Conservation (phyloP, 148 eudicot species). For the Persicaria tinctoria region DNA sequence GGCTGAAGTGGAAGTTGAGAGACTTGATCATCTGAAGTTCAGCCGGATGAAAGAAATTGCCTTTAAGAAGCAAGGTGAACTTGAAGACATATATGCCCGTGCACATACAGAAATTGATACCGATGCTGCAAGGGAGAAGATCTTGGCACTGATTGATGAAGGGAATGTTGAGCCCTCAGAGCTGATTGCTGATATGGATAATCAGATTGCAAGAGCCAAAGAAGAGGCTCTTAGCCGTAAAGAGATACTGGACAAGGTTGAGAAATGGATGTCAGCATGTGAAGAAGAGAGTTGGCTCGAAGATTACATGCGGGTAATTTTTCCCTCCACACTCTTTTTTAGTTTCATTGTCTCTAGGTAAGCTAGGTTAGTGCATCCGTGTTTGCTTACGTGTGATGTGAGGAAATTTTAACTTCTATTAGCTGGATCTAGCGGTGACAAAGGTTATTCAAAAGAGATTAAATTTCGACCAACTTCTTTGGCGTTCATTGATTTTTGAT, state of each 20-base stretch:
- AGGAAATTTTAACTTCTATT: background rate
- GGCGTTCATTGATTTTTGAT: background rate
- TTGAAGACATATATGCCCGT: constrained; percentile 81
- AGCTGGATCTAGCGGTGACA: constrained; percentile 9
- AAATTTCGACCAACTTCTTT: background rate
- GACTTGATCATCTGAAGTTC: constrained; percentile 89
- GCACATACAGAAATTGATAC: constrained; percentile 94
- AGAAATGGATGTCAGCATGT: constrained; percentile 99
- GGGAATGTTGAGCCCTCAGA: constrained; percentile 91
- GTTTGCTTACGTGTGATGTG: background rate
- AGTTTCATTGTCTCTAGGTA: background rate
- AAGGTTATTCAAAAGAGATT: background rate
- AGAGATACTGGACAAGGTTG: constrained; percentile 95
- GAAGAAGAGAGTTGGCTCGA: constrained; percentile 99
- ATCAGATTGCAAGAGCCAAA: constrained; percentile 78
- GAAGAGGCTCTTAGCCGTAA: constrained; percentile 93
- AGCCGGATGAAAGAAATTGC: constrained; percentile 99
- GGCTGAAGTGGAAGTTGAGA: constrained; percentile 97
- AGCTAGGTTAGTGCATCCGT: background rate
- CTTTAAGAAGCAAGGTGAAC: constrained; percentile 87
- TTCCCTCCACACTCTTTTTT: background rate
- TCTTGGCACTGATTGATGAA: constrained; percentile 73
- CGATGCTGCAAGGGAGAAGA: constrained; percentile 77
- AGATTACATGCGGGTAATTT: constrained; percentile 81
- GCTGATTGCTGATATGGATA: constrained; percentile 94